Conservation (phyloP, 2,329 filamentous ascomycete species). For the Alternaria postmessia region DNA sequence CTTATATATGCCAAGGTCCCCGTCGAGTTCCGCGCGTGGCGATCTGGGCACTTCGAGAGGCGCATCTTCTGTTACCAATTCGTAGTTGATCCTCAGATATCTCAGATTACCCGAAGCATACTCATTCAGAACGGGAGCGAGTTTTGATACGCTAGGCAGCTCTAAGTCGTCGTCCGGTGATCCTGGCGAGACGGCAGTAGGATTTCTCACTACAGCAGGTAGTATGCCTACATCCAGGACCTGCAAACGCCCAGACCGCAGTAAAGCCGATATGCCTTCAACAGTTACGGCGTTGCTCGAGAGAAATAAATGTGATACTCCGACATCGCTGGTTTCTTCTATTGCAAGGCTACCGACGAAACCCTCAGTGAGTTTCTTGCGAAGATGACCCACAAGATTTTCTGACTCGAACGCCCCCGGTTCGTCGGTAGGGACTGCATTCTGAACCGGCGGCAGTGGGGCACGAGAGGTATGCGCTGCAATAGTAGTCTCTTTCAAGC, state of each 20-base stretch:
- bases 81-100: conserved; percentile 65
- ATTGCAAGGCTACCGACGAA: conserved; percentile 64
- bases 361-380: conserved; percentile 46
- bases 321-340: conserved; percentile 62
- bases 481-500: conserved; percentile 51
- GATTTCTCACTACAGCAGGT: conserved; percentile 28
- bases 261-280: conserved; percentile 62
- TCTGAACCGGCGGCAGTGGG: conserved; percentile 32
- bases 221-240: conserved; percentile 65
- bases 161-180: conserved; percentile 29
- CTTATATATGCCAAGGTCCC: conserved; percentile 27
- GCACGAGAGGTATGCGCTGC: conserved; percentile 19
- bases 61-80: conserved; percentile 60
- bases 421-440: conserved; percentile 48
- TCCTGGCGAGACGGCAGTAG: not conserved
- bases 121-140: conserved; percentile 60
- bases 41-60: conserved; percentile 22
- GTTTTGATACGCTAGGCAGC: conserved; percentile 62
- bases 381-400: conserved; percentile 62
- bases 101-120: conserved; percentile 58
- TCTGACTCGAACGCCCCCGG: conserved; percentile 47
- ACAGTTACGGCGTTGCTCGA: conserved; percentile 64
- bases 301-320: conserved; percentile 68
- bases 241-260: conserved; percentile 61
- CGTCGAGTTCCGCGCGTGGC: conserved; percentile 39